Percentiles rank a stretch among this genome's conserved stretches.
Evolutionary conservation across 495 filamentous ascomycete species (phyloP).

Genomic region (Parachaetomium inaequale): DNA sequence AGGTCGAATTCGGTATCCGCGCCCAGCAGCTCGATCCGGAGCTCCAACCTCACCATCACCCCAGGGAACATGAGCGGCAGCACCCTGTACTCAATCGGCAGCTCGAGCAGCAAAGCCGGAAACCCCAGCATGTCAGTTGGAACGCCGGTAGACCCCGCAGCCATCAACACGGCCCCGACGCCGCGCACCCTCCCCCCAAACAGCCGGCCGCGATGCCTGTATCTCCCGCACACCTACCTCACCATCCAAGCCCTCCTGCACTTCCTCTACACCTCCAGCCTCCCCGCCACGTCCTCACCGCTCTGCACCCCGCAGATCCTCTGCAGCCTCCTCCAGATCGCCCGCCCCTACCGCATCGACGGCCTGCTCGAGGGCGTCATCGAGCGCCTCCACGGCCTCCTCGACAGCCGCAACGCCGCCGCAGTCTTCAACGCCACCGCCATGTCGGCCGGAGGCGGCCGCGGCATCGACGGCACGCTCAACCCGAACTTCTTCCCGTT

Average conservation of each 20-base stretch:
- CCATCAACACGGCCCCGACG: slow-evolving; percentile 47
- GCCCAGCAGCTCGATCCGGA: slow-evolving; percentile 52
- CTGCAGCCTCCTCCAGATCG: slow-evolving; percentile 90
- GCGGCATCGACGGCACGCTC: slow-evolving; percentile 56
- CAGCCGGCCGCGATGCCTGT: slow-evolving; percentile 77
- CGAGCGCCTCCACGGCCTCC: slow-evolving; percentile 81
- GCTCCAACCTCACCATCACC: slow-evolving; percentile 83
- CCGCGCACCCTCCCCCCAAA: slow-evolving; percentile 59
- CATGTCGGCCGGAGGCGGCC: slow-evolving; percentile 93
- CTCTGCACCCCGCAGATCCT: slow-evolving; percentile 95
- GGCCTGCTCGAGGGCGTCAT: slow-evolving; percentile 89
- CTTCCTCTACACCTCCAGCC: slow-evolving; percentile 86
- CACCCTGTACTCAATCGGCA: slow-evolving; percentile 49
- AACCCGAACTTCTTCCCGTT: slow-evolving; percentile 47
- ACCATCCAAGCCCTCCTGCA: slow-evolving; percentile 84
- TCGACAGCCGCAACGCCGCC: slow-evolving; percentile 90
- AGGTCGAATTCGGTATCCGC: slow-evolving; percentile 40
- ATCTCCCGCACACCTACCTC: slow-evolving; percentile 85
- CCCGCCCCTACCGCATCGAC: slow-evolving; percentile 87
- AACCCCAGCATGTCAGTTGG: slow-evolving; percentile 36
- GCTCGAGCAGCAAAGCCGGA: slow-evolving; percentile 37
- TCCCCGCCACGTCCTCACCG: slow-evolving; percentile 67
- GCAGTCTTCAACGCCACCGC: slow-evolving; percentile 97
- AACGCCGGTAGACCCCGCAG: slow-evolving; percentile 34
- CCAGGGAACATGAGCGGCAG: slow-evolving; percentile 58